Conservation (phyloP, 805 yeast genomes). For the Wickerhamomyces pijperi region DNA sequence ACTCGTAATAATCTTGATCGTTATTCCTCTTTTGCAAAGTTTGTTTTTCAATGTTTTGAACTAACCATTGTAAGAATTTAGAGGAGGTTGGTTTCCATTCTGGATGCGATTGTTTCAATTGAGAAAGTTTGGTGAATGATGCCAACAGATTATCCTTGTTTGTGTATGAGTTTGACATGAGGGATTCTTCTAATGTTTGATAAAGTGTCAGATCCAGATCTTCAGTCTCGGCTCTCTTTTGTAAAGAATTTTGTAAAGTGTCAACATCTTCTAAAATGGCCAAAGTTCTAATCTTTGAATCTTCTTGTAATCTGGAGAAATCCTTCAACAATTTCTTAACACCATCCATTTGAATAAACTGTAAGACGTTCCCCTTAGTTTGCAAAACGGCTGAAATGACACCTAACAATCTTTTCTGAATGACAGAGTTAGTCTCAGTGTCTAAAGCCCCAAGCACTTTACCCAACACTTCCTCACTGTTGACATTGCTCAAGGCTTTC, state of each 20-base stretch:
- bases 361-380: constrained; percentile 21
- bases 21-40: constrained; percentile 15
- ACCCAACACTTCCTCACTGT: constrained; percentile 5
- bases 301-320: constrained; percentile 14
- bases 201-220: constrained; percentile 8
- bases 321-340: constrained; percentile 15
- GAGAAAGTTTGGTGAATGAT: constrained; percentile 28
- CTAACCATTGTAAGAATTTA: constrained; percentile 56
- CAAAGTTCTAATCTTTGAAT: constrained; percentile 26
- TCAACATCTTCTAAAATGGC: constrained; percentile 36
- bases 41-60: constrained; percentile 29
- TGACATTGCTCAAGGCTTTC: constrained; percentile 35
- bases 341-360: constrained; percentile 13
- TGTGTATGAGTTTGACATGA: constrained; percentile 17
- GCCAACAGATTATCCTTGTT: too few species aligned
- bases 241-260: background rate
- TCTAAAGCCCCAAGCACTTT: constrained; percentile 5
- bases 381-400: constrained; percentile 36
- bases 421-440: constrained; percentile 18
- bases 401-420: constrained; percentile 40
- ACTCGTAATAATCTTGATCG: constrained; percentile 20
- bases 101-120: constrained; percentile 21
- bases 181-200: constrained; percentile 10
- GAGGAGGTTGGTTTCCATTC: constrained; percentile 15
- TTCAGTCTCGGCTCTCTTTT: constrained; percentile 7